Evolutionary conservation across 169 alveolate species (phyloP).

Genomic region (Plasmodium blacklocki): DNA sequence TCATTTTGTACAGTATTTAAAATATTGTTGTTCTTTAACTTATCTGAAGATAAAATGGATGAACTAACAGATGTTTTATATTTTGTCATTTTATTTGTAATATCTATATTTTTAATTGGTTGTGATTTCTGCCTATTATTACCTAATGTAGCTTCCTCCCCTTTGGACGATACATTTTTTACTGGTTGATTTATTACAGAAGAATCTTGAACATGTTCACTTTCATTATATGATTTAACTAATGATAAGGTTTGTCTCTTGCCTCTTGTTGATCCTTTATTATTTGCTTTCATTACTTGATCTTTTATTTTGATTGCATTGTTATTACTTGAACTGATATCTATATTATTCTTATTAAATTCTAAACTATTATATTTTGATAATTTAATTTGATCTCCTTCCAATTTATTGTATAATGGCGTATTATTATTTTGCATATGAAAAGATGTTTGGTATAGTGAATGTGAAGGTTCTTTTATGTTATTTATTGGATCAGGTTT

Average conservation of each 20-base stretch:
- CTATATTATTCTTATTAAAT: not conserved
- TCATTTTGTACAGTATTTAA: constrained; percentile 23
- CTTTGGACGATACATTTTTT: not conserved
- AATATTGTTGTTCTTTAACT: constrained; percentile 22
- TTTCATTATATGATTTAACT: constrained; percentile 11
- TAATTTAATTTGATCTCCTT: not conserved
- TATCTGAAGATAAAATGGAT: constrained; percentile 34
- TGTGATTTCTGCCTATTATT: constrained; percentile 46
- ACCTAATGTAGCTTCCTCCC: not conserved
- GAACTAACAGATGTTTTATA: constrained; percentile 51
- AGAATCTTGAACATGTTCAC: not conserved
- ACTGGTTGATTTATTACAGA: constrained; percentile 9
- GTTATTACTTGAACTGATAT: not conserved
- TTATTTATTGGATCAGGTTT: not conserved
- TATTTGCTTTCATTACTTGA: not conserved
- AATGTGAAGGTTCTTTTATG: no score
- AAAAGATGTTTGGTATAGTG: no score
- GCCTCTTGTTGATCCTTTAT: constrained; percentile 7
- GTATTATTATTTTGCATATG: not conserved
- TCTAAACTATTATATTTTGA: not conserved
- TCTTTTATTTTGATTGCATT: constrained; percentile 3
- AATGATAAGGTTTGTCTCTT: constrained; percentile 3
- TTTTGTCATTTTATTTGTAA: constrained; percentile 49
- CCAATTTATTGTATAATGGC: not conserved
- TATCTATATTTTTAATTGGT: constrained; percentile 31